A percentile compares a stretch with the other conserved stretches of the same genome.
Evolutionary conservation across 2,329 filamentous ascomycete genomes (phyloP).

Genomic region (Xylaria hypoxylon): DNA sequence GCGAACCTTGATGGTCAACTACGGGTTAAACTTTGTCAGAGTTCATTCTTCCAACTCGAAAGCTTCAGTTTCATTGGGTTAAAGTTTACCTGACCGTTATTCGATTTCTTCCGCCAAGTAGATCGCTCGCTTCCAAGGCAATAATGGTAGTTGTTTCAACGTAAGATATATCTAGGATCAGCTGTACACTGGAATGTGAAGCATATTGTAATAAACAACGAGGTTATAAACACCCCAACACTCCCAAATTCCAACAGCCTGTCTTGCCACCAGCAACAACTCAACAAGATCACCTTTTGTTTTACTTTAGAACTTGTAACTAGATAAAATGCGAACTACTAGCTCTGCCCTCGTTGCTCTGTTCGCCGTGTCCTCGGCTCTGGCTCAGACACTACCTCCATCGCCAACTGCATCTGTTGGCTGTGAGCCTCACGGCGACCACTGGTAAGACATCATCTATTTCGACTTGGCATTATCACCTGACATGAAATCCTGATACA

Average conservation of each 20-base stretch:
- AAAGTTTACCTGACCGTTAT: neutral
- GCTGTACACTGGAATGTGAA: neutral
- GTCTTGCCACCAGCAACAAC: neutral
- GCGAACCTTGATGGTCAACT: neutral
- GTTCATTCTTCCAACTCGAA: neutral
- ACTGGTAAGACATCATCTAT: neutral
- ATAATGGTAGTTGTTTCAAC: neutral
- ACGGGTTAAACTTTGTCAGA: neutral
- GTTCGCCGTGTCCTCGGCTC: slow-evolving; percentile 2
- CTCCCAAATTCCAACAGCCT: neutral
- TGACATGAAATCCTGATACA: neutral
- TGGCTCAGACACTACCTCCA: slow-evolving; percentile 9
- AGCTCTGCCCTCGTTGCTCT: neutral
- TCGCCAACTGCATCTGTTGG: slow-evolving; percentile 6
- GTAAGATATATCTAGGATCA: neutral
- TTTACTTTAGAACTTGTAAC: neutral
- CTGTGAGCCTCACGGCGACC: slow-evolving; percentile 7
- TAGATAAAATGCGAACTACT: neutral
- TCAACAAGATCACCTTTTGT: neutral
- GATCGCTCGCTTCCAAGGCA: slow-evolving; percentile 1
- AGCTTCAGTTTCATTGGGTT: neutral
- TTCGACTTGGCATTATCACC: neutral
- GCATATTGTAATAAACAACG: neutral
- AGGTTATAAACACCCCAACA: neutral
- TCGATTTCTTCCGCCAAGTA: neutral